Conservation (phyloP, 805 yeast genomes). For the Kluyveromyces siamensis region DNA sequence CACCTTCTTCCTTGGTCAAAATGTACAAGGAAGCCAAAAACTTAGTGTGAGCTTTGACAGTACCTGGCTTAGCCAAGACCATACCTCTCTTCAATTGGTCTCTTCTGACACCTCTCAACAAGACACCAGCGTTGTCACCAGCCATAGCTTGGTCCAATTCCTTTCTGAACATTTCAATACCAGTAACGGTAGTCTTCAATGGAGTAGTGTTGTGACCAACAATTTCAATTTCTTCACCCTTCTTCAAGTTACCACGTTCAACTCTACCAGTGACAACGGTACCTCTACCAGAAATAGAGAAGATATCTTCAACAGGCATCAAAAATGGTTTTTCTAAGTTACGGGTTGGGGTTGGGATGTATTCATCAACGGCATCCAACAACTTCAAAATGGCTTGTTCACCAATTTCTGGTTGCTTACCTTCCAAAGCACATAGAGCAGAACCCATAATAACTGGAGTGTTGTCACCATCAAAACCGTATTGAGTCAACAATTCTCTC, state of each 20-base stretch:
- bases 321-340: slow-evolving; percentile 93
- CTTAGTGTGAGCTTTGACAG: slow-evolving; percentile 88
- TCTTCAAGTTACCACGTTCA: slow-evolving; percentile 94
- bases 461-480: slow-evolving; percentile 97
- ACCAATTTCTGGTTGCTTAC: slow-evolving; percentile 84
- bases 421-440: slow-evolving; percentile 93
- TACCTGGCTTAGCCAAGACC: slow-evolving; percentile 90
- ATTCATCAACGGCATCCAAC: slow-evolving; percentile 85
- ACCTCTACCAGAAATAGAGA: slow-evolving; percentile 99
- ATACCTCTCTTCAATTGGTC: slow-evolving; percentile 96
- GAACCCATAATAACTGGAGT: slow-evolving; percentile 98
- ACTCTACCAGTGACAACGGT: slow-evolving; percentile 99
- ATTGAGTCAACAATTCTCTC: slow-evolving; percentile 87
- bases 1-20: slow-evolving; percentile 96
- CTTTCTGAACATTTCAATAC: slow-evolving; percentile 99
- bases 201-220: slow-evolving; percentile 87
- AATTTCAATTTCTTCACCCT: slow-evolving; percentile 97
- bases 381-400: slow-evolving; percentile 71
- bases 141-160: slow-evolving; percentile 96
- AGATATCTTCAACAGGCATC: slow-evolving; percentile 95
- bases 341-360: slow-evolving; percentile 94
- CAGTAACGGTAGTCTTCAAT: slow-evolving; percentile 90
- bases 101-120: slow-evolving; percentile 96
- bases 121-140: slow-evolving; percentile 97
- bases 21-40: slow-evolving; percentile 90